Evolutionary conservation across 768 basidiomycete genomes (phyloP), one percentile per base, ranked within the genome.

Genomic region (Kwoniella shandongensis): DNA sequence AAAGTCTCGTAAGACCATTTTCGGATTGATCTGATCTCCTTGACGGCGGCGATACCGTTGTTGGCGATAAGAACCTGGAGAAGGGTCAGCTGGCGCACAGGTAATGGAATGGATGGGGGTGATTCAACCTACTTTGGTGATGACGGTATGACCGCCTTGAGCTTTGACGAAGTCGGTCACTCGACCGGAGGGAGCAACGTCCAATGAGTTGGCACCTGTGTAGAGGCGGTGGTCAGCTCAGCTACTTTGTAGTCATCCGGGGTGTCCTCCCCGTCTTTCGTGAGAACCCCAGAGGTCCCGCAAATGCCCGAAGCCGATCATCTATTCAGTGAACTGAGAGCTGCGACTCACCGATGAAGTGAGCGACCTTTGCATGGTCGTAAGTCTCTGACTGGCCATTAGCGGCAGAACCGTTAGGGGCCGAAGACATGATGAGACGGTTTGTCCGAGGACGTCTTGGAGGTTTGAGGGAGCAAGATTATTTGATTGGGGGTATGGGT

Each of bases 1-100:
- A 99, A 99, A 0, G 93, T 92, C 80, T 98, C 96, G 80, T 98
- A 99, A 72, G 90, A 92, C 96, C 96, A 99, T 85, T 98, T 94
- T 55, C 96, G 85, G 66, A 99, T 88, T 44, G 96, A 98, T 46
- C 96, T 86, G 71, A 99, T 99, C 80, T 98, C 96, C 79, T 99
- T 99, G 46, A 99, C 96, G 52, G 93, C 96, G 49, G 94, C 94
- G 72, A 97, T 99, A 83, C 93, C 94, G 78, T 98, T 98, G 79
- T 98, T 98, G 62, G 93, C 93, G 78, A 99, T 98, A 67, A 98
- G 88, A 69, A 98, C 88, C 94, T 98, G 65, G 42, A 25, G 54
- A 26, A 17, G 22, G 17, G 20, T 40, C 40, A 57, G 46, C 26
- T 5, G 29, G 1, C 7, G 32, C n/a, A 41, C 15, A 53, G 39